Evolutionary conservation across 2,329 filamentous ascomycete genomes (phyloP).

Genomic region (Tolypocladium album): DNA sequence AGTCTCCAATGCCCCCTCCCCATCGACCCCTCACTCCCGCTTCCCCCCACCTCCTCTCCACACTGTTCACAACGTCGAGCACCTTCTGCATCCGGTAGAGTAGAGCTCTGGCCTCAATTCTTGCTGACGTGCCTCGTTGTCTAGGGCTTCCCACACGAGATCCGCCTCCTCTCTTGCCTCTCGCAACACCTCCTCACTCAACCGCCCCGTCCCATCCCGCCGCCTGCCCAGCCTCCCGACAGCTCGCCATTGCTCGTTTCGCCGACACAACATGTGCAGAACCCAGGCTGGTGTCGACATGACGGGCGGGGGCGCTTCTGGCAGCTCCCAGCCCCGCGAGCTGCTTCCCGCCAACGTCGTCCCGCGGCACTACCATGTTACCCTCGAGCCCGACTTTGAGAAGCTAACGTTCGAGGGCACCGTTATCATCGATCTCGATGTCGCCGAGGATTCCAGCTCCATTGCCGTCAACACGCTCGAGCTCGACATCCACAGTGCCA

Average conservation of each 20-base stretch:
- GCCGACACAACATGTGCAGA: slow-evolving; percentile 62
- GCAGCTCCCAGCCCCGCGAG: slow-evolving; percentile 43
- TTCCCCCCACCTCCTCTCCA: background rate
- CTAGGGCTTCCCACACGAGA: background rate
- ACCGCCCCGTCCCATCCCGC: background rate
- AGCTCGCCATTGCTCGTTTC: slow-evolving; percentile 60
- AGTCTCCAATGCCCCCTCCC: background rate
- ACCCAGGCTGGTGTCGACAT: slow-evolving; percentile 21
- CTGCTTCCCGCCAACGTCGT: slow-evolving; percentile 87
- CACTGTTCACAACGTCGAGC: background rate
- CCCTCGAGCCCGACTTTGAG: slow-evolving; percentile 81
- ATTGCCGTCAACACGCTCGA: slow-evolving; percentile 84
- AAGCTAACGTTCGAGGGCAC: slow-evolving; percentile 80
- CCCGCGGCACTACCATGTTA: slow-evolving; percentile 84
- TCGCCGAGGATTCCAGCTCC: slow-evolving; percentile 71
- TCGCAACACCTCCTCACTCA: background rate
- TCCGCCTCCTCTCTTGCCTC: slow-evolving; percentile 2
- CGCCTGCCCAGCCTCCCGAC: slow-evolving; percentile 5
- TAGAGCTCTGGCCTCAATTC: background rate
- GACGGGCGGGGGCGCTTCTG: slow-evolving; percentile 18
- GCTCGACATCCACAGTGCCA: slow-evolving; percentile 65
- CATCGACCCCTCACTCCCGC: background rate
- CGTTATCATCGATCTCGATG: slow-evolving; percentile 78
- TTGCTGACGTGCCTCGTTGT: background rate
- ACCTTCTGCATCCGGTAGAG: slow-evolving; percentile 1